These are phyloP conservation scores for Apiotrichum brassicae DNA, from an alignment of 1,284 basidiomycete species.

Conservation along the genomic window DNA sequence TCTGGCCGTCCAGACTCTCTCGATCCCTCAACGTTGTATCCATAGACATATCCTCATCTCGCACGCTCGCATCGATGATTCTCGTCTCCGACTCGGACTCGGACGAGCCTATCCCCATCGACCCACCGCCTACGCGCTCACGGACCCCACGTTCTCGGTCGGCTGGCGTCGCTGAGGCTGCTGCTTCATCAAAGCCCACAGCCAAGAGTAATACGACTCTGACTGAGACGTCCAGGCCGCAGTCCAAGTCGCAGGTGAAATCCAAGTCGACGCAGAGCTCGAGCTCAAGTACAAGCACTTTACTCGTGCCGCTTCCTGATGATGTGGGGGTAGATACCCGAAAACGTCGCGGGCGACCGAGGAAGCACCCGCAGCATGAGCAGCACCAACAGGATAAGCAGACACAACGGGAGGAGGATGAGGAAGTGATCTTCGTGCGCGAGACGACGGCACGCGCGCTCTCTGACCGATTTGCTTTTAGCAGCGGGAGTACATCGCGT, in stretches of 20 bases:
- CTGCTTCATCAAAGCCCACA: too few species aligned
- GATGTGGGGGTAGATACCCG: too few species aligned
- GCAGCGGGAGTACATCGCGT: slow-evolving; percentile 2
- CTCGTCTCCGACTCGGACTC: slow-evolving; percentile 10
- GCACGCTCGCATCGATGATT: neutral
- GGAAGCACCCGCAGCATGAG: neutral
- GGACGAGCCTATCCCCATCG: slow-evolving; percentile 20
- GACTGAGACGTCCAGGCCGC: neutral
- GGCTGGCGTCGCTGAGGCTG: too few species aligned
- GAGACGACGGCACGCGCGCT: slow-evolving; percentile 4
- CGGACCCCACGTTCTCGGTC: neutral
- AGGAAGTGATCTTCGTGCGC: slow-evolving; percentile 16
- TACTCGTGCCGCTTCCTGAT: neutral
- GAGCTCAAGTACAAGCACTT: neutral
- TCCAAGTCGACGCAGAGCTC: neutral
- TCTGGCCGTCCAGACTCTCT: too few species aligned
- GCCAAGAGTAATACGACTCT: neutral
- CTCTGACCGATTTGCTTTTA: slow-evolving; percentile 5
- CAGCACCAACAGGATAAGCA: too few species aligned
- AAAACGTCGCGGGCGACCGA: slow-evolving; percentile 2
- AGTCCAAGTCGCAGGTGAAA: neutral
- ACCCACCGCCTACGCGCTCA: slow-evolving; percentile 6
- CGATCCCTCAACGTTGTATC: too few species aligned
- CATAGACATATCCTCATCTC: too few species aligned
- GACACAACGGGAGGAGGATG: slow-evolving; percentile 13